phyloP scores from a whole-genome alignment of 2,329 filamentous ascomycete genomes.

The Chalaropsis ovoidea region DNA sequence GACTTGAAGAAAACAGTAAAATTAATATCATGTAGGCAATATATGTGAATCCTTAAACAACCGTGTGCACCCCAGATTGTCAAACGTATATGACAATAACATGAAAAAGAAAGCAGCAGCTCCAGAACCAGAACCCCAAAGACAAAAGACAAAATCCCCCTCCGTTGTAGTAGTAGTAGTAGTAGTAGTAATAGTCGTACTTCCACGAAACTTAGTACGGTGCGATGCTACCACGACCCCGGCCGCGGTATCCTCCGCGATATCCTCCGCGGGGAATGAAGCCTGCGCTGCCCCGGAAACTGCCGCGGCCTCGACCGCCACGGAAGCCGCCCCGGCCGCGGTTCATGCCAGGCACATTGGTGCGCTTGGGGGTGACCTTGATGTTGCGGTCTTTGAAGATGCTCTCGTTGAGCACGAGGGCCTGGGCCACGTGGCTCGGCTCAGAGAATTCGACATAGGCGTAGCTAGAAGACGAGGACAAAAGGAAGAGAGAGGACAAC shows the following conservation, averaged over 20 bases:
- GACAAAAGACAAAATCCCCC: background rate
- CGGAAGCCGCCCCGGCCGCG: conserved; percentile 54
- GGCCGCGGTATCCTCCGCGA: conserved; percentile 54
- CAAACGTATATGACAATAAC: background rate
- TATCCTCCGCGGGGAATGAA: conserved; percentile 41
- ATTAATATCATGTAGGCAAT: background rate
- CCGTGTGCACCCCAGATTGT: conserved; percentile 6
- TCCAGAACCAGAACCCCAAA: background rate
- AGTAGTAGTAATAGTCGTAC: no score
- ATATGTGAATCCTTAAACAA: conserved; percentile 3
- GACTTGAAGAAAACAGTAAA: background rate
- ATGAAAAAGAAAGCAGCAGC: background rate
- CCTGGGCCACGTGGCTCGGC: conserved; percentile 82
- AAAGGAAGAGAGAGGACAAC: conserved; percentile 23
- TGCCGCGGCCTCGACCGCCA: conserved; percentile 43
- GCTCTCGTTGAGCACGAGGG: conserved; percentile 91
- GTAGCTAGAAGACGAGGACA: conserved; percentile 51
- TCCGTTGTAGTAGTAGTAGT: background rate
- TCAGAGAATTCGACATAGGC: conserved; percentile 98
- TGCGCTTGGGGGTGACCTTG: conserved; percentile 91
- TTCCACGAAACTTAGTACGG: conserved; percentile 47
- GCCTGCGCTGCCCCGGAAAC: conserved; percentile 36
- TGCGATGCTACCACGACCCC: conserved; percentile 49
- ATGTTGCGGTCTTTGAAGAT: conserved; percentile 89
- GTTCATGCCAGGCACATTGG: conserved; percentile 90